Conservation (phyloP, 2,329 filamentous ascomycete species). For the Xylariaceae sp. region DNA sequence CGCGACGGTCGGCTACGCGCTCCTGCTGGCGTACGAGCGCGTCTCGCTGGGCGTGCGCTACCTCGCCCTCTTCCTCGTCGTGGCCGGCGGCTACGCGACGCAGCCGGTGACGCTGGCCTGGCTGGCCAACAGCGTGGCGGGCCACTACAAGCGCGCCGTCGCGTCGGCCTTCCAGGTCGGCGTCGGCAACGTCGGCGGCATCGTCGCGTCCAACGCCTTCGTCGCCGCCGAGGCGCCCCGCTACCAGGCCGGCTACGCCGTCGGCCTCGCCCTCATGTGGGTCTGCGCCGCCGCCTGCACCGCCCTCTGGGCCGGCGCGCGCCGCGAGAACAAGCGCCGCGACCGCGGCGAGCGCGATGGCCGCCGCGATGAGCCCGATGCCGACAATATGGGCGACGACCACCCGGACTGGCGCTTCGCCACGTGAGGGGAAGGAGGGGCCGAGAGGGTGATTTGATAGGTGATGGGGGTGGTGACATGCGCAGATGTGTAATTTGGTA, state of each 20-base stretch:
- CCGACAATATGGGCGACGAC: conserved; percentile 29
- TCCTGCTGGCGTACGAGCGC: conserved; percentile 41
- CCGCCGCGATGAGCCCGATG: conserved; percentile 21
- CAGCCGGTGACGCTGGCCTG: conserved; percentile 49
- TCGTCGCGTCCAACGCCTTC: conserved; percentile 45
- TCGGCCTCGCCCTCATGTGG: conserved; percentile 38
- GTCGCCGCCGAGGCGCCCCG: conserved; percentile 36
- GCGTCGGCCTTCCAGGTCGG: conserved; percentile 43
- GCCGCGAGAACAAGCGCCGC: conserved; percentile 28
- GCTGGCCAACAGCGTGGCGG: conserved; percentile 49
- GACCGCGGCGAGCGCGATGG: conserved; percentile 24
- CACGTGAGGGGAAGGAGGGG: conserved; percentile 1
- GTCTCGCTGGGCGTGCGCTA: conserved; percentile 43
- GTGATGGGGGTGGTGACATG: too few relatives aligned
- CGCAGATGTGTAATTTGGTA: too few relatives aligned
- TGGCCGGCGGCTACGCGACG: conserved; percentile 44
- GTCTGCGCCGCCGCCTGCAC: conserved; percentile 30
- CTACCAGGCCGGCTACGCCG: conserved; percentile 43
- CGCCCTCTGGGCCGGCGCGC: conserved; percentile 21
- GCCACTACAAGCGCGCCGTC: conserved; percentile 50
- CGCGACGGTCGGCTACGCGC: conserved; percentile 45
- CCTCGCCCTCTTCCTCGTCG: conserved; percentile 47
- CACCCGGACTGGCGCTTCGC: conserved; percentile 30
- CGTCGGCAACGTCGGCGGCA: conserved; percentile 43
- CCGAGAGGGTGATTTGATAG: background rate